Percentiles rank a stretch among this genome's conserved stretches.
Evolutionary conservation across 768 basidiomycete species (phyloP).

Genomic region (Clathrus columnatus): DNA sequence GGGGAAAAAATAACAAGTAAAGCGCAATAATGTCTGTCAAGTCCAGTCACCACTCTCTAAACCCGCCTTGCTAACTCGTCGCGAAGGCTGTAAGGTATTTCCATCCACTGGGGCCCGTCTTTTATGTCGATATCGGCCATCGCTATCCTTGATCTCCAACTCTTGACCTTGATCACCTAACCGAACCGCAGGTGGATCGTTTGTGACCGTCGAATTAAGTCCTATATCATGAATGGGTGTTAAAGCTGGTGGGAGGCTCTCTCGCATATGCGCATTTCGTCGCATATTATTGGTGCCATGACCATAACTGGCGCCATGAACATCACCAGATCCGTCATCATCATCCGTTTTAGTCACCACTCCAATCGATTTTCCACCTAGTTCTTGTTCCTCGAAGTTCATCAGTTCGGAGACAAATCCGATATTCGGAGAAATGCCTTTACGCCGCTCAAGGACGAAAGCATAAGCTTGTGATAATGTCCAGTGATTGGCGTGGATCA

Average conservation of each 20-base stretch:
- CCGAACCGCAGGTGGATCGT: conserved; percentile 26
- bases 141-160: conserved; percentile 80
- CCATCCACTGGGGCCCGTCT: conserved; percentile 83
- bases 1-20: not conserved
- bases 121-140: conserved; percentile 81
- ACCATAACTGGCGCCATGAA: conserved; percentile 29
- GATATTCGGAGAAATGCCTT: conserved; percentile 94
- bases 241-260: conserved; percentile 61
- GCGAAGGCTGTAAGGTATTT: conserved; percentile 78
- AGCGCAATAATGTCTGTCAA: not conserved
- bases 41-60: conserved; percentile 49
- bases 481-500: conserved; percentile 97
- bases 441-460: conserved; percentile 86
- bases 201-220: conserved; percentile 19
- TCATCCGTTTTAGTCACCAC: conserved; percentile 40
- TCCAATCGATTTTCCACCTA: conserved; percentile 67
- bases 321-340: conserved; percentile 22
- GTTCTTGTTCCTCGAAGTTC: conserved; percentile 89
- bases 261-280: conserved; percentile 58
- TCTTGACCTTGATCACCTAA: conserved; percentile 70
- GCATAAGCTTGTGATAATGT: conserved; percentile 84
- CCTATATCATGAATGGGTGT: conserved; percentile 23
- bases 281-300: conserved; percentile 39
- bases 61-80: conserved; percentile 89
- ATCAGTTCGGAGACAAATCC: conserved; percentile 96